Evolutionary conservation across 2,329 filamentous ascomycete species (phyloP).

Genomic region (Penicillium concentricum): DNA sequence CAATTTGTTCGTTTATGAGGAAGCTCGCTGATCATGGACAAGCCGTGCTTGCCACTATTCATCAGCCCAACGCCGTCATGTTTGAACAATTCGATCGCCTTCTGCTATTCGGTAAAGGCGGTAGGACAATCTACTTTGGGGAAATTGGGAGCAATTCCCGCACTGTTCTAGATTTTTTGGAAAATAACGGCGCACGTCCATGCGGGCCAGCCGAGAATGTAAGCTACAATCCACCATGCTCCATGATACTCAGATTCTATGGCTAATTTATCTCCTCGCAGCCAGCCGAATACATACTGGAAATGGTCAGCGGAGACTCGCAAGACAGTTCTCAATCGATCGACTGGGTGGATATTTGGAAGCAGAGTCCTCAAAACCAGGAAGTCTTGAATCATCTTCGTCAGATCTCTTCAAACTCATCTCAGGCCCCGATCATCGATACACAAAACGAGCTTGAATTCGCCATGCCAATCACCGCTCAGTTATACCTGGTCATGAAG

Average conservation of each 20-base stretch:
- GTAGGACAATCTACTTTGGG: conserved; percentile 65
- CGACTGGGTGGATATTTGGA: too few species aligned
- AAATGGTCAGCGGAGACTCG: conserved; percentile 45
- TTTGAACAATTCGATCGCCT: conserved; percentile 74
- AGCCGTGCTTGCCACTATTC: conserved; percentile 85
- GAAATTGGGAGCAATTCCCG: conserved; percentile 57
- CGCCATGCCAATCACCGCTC: conserved; percentile 65
- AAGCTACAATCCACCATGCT: background rate
- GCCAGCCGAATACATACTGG: conserved; percentile 73
- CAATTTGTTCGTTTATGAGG: conserved; percentile 75
- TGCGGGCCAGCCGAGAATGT: conserved; percentile 61
- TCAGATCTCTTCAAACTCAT: too few species aligned
- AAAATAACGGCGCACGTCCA: conserved; percentile 56
- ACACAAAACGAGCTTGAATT: conserved; percentile 63
- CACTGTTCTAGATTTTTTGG: conserved; percentile 62
- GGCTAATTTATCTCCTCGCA: background rate
- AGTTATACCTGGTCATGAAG: conserved; percentile 63
- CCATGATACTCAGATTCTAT: too few species aligned
- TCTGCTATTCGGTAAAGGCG: conserved; percentile 60
- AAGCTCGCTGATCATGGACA: conserved; percentile 81
- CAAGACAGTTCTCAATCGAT: too few species aligned
- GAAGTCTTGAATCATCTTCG: too few species aligned
- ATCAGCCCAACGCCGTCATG: conserved; percentile 84
- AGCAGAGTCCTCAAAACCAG: too few species aligned
- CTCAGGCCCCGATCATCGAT: too few species aligned